Conservation (phyloP, 202 grass and related monocot genomes). For the Bolboschoenoplectus hybrid region DNA sequence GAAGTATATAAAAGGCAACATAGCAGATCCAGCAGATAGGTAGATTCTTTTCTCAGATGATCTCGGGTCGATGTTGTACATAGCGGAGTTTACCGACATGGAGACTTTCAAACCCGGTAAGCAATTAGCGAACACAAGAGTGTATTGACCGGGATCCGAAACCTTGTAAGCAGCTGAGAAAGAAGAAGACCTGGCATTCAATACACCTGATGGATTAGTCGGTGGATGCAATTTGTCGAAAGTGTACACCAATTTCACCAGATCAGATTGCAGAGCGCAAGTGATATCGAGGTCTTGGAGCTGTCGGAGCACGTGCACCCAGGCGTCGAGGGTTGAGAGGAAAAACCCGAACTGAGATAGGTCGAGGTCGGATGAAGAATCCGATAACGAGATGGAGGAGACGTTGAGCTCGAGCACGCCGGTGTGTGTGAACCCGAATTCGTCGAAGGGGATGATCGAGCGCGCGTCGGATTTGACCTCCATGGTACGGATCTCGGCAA, state of each 20-base stretch:
- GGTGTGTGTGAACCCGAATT: conserved; percentile 76
- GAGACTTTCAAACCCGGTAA: conserved; percentile 57
- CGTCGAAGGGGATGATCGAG: conserved; percentile 90
- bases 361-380: conserved; percentile 58
- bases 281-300: conserved; percentile 88
- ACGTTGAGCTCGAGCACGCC: conserved; percentile 89
- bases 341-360: conserved; percentile 92
- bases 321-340: conserved; percentile 89
- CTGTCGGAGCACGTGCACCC: conserved; percentile 87
- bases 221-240: conserved; percentile 70
- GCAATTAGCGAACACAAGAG: conserved; percentile 92
- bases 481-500: conserved; percentile 80
- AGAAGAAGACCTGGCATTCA: conserved; percentile 65
- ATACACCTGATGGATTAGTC: conserved; percentile 60
- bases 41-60: conserved; percentile 52
- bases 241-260: conserved; percentile 75
- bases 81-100: conserved; percentile 80
- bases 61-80: conserved; percentile 71
- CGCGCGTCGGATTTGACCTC: conserved; percentile 64
- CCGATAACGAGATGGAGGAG: conserved; percentile 66
- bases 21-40: conserved; percentile 74
- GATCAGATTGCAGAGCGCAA: conserved; percentile 79
- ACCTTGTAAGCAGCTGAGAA: conserved; percentile 50
- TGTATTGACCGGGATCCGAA: conserved; percentile 78
- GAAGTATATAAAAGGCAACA: conserved; percentile 76